Base-by-base conservation (phyloP, 257 asterid genomes). In the Linderniella brevidens region DNA sequence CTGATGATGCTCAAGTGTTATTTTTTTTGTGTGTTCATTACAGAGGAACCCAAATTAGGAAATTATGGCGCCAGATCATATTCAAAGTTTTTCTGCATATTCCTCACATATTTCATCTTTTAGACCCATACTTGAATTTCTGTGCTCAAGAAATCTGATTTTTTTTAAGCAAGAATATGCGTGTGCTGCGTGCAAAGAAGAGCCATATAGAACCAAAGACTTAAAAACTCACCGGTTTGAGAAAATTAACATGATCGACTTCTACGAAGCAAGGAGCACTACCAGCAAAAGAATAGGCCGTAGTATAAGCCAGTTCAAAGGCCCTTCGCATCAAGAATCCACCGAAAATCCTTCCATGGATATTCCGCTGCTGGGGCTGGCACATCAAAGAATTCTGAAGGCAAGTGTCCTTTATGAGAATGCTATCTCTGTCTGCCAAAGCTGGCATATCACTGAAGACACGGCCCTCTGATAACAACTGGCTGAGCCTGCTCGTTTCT, bases 251-350 rank as follows among this genome's bases (percentile, higher is more conserved):
- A 48, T 86, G 97, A 72, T 86, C 97, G 52, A 82, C 97, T 70
- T 86, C 94, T 47, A 69, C 50, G 60, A 86, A 86, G 66, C 84
- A 49, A 56, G 94, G 97, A 32, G 77, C 76, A 20, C 69, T 69
- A 17, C 97, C 97, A 39, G 93, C 84, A 64, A 86, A 86, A 15
- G 79, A 58, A 59, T 82, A 86, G 42, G 97, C 93, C 8, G 94
- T 86, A 49, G 92, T 78, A 65, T 62, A 77, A 45, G 87, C 94
- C 59, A 86, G 46, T 54, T 87, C 97, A 48, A 73, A 78, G 64
- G 95, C 97, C 71, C 88, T 69, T 55, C 94, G 65, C 97, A 82
- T 87, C 58, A 87, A 61, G 62, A 87, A 87, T 9, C 97, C 95
- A 57, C 97, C 97, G 35, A 87, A 87, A 43, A 87, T 87, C 17